These are phyloP conservation scores for Pontederia paniculata DNA, from an alignment of 176 grass and related monocot genomes.

Conservation along the genomic window DNA sequence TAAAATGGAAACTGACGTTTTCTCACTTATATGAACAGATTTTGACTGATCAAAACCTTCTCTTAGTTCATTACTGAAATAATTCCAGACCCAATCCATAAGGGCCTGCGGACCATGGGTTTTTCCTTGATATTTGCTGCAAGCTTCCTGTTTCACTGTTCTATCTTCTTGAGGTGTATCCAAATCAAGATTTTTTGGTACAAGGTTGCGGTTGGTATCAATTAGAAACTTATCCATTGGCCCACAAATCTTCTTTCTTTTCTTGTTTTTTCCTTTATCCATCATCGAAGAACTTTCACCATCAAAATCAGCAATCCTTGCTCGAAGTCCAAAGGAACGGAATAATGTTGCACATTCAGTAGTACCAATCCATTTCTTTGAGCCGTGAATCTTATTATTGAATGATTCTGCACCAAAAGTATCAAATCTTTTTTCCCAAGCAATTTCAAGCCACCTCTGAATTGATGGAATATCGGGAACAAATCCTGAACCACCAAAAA, in stretches of 20 bases:
- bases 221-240: conserved; percentile 77
- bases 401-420: conserved; percentile 42
- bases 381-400: conserved; percentile 52
- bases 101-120: conserved; percentile 47
- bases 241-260: conserved; percentile 24
- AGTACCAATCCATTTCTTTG: conserved; percentile 71
- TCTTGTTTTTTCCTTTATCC: conserved; percentile 13
- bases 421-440: conserved; percentile 74
- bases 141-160: no score
- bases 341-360: conserved; percentile 71
- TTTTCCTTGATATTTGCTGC: background rate
- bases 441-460: conserved; percentile 91
- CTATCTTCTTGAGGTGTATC: no score
- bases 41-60: conserved; percentile 27
- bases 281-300: conserved; percentile 49
- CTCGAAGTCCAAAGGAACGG: conserved; percentile 69
- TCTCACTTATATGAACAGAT: conserved; percentile 44
- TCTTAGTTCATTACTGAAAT: conserved; percentile 39
- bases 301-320: conserved; percentile 91
- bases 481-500: conserved; percentile 74
- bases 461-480: conserved; percentile 86
- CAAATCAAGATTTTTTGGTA: background rate
- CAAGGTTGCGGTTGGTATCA: conserved; percentile 9
- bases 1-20: conserved; percentile 46
- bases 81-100: conserved; percentile 89